Base-by-base conservation (phyloP, 192 early-diverging fungal genomes). In the Gamsiella multidivaricata region DNA sequence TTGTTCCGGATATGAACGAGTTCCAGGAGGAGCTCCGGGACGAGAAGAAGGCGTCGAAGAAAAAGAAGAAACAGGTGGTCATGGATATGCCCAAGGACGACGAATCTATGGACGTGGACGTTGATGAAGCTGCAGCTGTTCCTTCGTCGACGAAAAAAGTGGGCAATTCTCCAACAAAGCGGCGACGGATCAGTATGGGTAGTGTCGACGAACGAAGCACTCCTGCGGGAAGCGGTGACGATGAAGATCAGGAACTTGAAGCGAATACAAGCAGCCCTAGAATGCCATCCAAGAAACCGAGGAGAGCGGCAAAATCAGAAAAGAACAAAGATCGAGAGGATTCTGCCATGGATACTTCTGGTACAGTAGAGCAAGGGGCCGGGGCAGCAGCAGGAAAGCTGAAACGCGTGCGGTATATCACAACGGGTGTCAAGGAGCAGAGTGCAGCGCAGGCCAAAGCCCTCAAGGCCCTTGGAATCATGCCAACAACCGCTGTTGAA, bases 381-480 rank as follows among this genome's bases (percentile, higher is more conserved):
- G 53, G 14, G 26, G 28, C 47, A 17, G n/a, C 23, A 17, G 59
- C 62, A 72, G 33, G 34, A 31, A 58, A 68, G 20, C 10, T 52
- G 23, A 66, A 33, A 25, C 52, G 51, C 25, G 33, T 63, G 22
- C 45, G 52, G 1, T 70, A 60, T 50, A 81, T 87, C 26, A 63
- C 76, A 8, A 82, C 87, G n/a, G 79, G 86, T 55, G 73, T 89
- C 36, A 80, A 86, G 33, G 74, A 83, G 45, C 70, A 73, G 20
- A 60, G 64, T 15, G 31, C 51, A 0, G 66, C 63, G 10, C 81
- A 87, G 64, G 22, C 64, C 47, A 69, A 81, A 68, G 72, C 71
- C 41, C 84, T 88, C 29, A 70, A 65, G n/a, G 69, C 65, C 1
- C 49, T 91, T 70, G 87, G 87, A 33, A 88, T 85, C 46, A 63